Base-by-base conservation (phyloP, 495 filamentous ascomycete species). In the Xylaria palmicola region DNA sequence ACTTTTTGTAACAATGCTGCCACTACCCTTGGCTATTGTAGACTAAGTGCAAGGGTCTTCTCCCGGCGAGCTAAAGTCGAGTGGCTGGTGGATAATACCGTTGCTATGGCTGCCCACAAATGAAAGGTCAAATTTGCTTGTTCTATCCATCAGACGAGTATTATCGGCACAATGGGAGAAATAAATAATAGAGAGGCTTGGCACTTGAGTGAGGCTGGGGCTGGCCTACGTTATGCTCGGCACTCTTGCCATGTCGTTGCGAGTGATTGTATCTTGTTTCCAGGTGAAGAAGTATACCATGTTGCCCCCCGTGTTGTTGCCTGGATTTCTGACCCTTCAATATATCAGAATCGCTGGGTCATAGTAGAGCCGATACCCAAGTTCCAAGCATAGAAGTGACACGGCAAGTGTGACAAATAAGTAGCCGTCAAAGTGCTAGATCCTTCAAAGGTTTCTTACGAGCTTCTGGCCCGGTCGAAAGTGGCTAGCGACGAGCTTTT, bases 371-470 rank as follows among this genome's bases (percentile, higher is more conserved):
- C 22, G 37, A 37, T 45, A 27, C 24, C 6, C 19, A 19, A 48
- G 29, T 37, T 57, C 34, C 48, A 34, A n/a, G 41, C 19, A 26
- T 39, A 32, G 43, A 48, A 36, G 30, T 15, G 30, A 30, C 44
- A 58, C 44, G 55, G 30, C 55, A 58, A 27, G 44, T 24, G 55
- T 58, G 55, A 58, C 55, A 58, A 58, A 58, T 58, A 37, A 37
- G 55, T 22, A 30, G 15, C 30, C 19, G 22, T 39, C 22, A 36
- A 58, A 34, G 54, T 56, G 30, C 54, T 17, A 56, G 27, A 48
- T 58, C 55, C 55, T 58, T 27, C 30, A 3, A 29, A 47, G 30
- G 24, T 47, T 13, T 20, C 29, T 26, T 29, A 47, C 55, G 43
- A 48, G 45, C 36, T 30, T 49, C 45, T 51, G 45, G 56, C 45